Evolutionary conservation across 148 eudicot genomes (phyloP), one percentile per base, ranked within the genome.

Genomic region (Fagopyrum homotropicum): DNA sequence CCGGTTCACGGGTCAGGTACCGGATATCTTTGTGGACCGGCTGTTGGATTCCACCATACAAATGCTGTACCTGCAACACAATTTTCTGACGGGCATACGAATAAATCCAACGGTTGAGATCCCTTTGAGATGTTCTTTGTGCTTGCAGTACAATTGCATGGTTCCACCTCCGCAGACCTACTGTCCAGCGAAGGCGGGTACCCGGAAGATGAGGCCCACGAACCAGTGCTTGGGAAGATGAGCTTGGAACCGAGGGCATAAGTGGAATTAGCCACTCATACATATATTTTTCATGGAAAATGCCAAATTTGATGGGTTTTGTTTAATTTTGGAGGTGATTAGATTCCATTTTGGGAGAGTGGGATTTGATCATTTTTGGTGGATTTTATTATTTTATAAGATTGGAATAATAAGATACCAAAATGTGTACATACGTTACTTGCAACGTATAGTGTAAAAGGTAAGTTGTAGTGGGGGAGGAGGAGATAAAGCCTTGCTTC

Each of bases 91-190:
- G 0, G 93, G 97, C 29, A 86, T 91, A 0, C 82, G 79, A 80
- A 87, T 93, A 0, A 86, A 88, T 82, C 97, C 89, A 47, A 86
- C 86, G 88, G 98, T 85, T 68, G 91, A 87, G 81, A 91, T 93
- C 86, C 97, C 97, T 0, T 8, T 91, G 50, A 89, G 88, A 64
- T 84, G 91, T 10, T 87, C 91, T 1, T 69, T 93, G 84, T 93
- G 98, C 52, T 83, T 93, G 79, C 88, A 88, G 87, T 93, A 93
- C 74, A 93, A 93, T 73, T 93, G 98, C 50, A 93, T 93, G 98
- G 92, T 89, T 74, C 90, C 88, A 56, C 98, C 98, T 6, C 82
- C 87, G 0, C 84, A 84, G 79, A 83, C 95, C 48, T 85, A 93
- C 8, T 93, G 98, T 76, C 98, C 98, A 57, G 79, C 87, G 80